phyloP scores from a whole-genome alignment of 129 eudicot species.

The Pittosporum tobira region DNA sequence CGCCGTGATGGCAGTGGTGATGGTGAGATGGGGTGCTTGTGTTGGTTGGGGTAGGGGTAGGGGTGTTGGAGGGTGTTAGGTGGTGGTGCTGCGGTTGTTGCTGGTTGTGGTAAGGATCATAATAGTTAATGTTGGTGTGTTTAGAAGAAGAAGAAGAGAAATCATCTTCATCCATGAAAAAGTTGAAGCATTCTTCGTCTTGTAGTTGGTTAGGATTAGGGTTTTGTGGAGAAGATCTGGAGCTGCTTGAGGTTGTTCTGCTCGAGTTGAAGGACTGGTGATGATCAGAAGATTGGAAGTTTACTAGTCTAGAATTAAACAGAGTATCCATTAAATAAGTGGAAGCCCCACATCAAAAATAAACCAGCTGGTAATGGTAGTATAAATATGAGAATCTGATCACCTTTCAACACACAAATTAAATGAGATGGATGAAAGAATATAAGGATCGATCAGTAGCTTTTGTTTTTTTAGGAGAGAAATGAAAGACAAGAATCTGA shows the following conservation, averaged over 20 bases:
- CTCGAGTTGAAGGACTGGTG: conserved; percentile 55
- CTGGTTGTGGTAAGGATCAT: not conserved
- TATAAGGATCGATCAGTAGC: not conserved
- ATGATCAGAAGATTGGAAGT: conserved; percentile 49
- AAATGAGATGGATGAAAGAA: too few relatives aligned
- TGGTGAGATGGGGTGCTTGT: conserved; percentile 28
- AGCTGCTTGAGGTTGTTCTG: conserved; percentile 53
- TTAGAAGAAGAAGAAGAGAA: conserved; percentile 64
- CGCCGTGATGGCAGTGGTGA: conserved; percentile 25
- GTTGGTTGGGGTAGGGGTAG: conserved; percentile 25
- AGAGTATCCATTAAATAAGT: conserved; percentile 66
- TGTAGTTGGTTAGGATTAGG: conserved; percentile 20
- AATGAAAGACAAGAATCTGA: conserved; percentile 4
- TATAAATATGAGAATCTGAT: not conserved
- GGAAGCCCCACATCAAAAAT: conserved; percentile 30
- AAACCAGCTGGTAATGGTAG: conserved; percentile 5
- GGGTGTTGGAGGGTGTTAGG: conserved; percentile 28
- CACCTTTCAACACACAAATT: too few relatives aligned
- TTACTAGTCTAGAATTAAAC: conserved; percentile 73
- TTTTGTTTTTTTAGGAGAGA: conserved; percentile 12
- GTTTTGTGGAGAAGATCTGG: conserved; percentile 36
- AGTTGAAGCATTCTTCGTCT: conserved; percentile 93
- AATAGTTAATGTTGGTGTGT: conserved; percentile 27
- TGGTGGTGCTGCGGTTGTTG: conserved; percentile 24
- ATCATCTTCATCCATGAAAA: conserved; percentile 90